Evolutionary conservation across 768 basidiomycete species (phyloP).

Genomic region (Inosperma sp.): DNA sequence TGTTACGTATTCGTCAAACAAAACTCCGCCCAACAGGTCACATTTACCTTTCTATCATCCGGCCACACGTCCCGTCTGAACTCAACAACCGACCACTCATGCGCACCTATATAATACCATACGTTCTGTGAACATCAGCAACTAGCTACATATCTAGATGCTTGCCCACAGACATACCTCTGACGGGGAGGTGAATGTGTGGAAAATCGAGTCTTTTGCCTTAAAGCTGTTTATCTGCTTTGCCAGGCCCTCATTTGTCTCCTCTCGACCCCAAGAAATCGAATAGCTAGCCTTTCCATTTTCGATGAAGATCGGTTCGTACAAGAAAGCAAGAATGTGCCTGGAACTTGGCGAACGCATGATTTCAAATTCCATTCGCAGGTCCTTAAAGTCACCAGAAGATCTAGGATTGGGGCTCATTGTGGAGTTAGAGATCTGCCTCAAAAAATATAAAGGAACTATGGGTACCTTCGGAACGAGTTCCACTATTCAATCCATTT

Average conservation of each 20-base stretch:
- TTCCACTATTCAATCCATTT: slow-evolving; percentile 22
- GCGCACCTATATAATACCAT: slow-evolving; percentile 52
- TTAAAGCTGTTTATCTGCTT: slow-evolving; percentile 30
- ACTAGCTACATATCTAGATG: slow-evolving; percentile 2
- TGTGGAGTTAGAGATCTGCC: not conserved
- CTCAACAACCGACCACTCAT: slow-evolving; percentile 36
- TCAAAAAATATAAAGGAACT: not conserved
- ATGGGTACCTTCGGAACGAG: slow-evolving; percentile 23
- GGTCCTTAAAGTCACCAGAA: slow-evolving; percentile 31
- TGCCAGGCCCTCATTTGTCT: slow-evolving; percentile 30
- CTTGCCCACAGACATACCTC: slow-evolving; percentile 31
- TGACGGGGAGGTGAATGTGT: slow-evolving; percentile 48
- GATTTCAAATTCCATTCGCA: slow-evolving; percentile 43
- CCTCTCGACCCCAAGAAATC: slow-evolving; percentile 47
- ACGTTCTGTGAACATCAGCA: slow-evolving; percentile 28
- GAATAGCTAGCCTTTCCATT: slow-evolving; percentile 39
- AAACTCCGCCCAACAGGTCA: not conserved
- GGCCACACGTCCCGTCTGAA: slow-evolving; percentile 35
- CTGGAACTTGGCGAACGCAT: slow-evolving; percentile 10
- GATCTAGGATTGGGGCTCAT: not conserved
- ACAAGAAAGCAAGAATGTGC: slow-evolving; percentile 42
- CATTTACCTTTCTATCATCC: slow-evolving; percentile 33
- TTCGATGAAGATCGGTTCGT: slow-evolving; percentile 55
- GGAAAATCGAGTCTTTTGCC: slow-evolving; percentile 30
- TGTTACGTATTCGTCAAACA: slow-evolving; percentile 13